Evolutionary conservation across 371 early-diverging fungal species (phyloP).

Genomic region (Mortierella sp.): DNA sequence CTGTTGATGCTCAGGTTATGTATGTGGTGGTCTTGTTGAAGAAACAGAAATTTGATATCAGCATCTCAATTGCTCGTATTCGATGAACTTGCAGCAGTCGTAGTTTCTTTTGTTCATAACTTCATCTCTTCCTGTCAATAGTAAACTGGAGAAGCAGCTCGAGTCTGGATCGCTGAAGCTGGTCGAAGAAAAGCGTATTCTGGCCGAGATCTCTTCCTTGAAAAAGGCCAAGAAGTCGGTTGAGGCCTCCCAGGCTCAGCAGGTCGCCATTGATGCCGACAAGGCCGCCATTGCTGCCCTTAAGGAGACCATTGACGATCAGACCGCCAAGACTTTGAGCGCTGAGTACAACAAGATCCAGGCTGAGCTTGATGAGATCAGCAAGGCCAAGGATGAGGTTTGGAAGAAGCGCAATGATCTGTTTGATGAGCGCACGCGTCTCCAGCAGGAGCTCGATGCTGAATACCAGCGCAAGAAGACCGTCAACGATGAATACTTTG

Average conservation of each 20-base stretch:
- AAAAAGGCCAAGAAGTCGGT: conserved; percentile 84
- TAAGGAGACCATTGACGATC: conserved; percentile 74
- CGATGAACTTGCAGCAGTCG: neutral
- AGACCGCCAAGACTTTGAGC: conserved; percentile 71
- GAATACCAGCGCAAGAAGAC: conserved; percentile 75
- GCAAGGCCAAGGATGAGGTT: conserved; percentile 68
- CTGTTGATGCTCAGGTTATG: conserved; percentile 83
- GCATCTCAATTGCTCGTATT: neutral
- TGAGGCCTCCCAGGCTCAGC: conserved; percentile 75
- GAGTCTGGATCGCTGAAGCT: conserved; percentile 80
- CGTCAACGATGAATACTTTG: conserved; percentile 77
- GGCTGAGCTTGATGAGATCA: conserved; percentile 75
- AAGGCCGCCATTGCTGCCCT: conserved; percentile 73
- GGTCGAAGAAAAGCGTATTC: conserved; percentile 89
- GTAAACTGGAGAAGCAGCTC: conserved; percentile 82
- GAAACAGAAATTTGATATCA: neutral
- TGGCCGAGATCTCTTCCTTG: conserved; percentile 83
- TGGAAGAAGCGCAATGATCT: conserved; percentile 76
- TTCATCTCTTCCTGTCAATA: conserved; percentile 22
- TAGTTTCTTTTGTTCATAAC: neutral
- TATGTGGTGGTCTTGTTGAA: conserved; percentile 50
- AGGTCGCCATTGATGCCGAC: conserved; percentile 79
- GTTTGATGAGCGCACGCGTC: conserved; percentile 78
- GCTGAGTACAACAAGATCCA: conserved; percentile 75
- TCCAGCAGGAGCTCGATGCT: conserved; percentile 80